These are phyloP conservation scores for Nicotiana tabacum DNA, from an alignment of 257 asterid species.

Conservation along the genomic window DNA sequence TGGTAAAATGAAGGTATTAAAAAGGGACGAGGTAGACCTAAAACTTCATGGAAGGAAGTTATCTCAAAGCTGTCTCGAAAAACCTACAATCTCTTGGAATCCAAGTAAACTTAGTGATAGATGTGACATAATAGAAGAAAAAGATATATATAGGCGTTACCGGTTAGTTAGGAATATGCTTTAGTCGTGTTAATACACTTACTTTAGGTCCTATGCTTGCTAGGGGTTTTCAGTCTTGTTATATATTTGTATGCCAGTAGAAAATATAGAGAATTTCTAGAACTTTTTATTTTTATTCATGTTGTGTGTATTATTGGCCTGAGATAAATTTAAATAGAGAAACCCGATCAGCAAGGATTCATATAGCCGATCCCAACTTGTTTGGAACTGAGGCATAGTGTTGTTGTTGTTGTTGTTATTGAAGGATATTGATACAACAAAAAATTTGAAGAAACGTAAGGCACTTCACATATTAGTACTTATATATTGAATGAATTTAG, in stretches of 20 bases:
- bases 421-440: not conserved
- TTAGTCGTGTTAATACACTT: not conserved
- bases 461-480: not conserved
- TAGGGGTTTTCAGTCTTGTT: not conserved
- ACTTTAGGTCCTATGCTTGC: not conserved
- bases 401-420: not conserved
- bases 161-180: not conserved
- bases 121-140: not conserved
- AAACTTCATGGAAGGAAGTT: not conserved
- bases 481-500: not conserved
- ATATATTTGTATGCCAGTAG: not conserved
- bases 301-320: not conserved
- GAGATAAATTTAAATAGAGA: not conserved
- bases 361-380: not conserved
- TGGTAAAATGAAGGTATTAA: not conserved
- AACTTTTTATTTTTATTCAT: not conserved
- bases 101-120: not conserved
- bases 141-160: not conserved
- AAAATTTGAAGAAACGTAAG: not conserved
- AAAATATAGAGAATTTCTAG: not conserved
- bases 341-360: not conserved
- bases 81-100: not conserved
- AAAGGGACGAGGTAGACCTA: not conserved
- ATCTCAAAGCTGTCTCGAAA: not conserved
- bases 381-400: not conserved